These are phyloP conservation scores for Crithidia thermophila DNA, from an alignment of 208 protist species.

Conservation along the genomic window DNA sequence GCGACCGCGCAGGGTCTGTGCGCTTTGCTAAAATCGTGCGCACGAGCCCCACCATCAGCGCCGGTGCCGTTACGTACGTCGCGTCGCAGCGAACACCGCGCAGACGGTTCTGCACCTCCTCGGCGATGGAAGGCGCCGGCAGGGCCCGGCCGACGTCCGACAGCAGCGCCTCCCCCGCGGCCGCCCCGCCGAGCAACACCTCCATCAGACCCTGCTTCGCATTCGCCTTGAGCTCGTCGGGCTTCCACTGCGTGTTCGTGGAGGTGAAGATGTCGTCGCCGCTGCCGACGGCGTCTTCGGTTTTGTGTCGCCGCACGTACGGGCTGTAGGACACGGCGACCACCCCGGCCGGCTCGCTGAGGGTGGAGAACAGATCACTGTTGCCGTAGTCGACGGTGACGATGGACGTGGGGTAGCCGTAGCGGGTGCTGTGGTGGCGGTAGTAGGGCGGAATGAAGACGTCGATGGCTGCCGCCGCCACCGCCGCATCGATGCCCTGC, in stretches of 20 bases:
- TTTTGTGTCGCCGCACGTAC: slow-evolving; percentile 19
- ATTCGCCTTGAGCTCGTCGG: slow-evolving; percentile 20
- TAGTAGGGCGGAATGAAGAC: slow-evolving; percentile 33
- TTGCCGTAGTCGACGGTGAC: slow-evolving; percentile 28
- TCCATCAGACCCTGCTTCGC: slow-evolving; percentile 53
- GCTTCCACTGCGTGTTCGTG: not conserved
- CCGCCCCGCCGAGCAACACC: slow-evolving; percentile 34
- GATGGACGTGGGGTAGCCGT: not conserved
- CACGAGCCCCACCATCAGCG: slow-evolving; percentile 35
- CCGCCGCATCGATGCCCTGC: not conserved
- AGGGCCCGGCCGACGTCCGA: slow-evolving; percentile 23
- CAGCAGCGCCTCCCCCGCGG: slow-evolving; percentile 2
- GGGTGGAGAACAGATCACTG: not conserved
- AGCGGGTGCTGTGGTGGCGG: slow-evolving; percentile 12
- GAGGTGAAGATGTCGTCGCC: slow-evolving; percentile 6
- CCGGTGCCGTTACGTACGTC: slow-evolving; percentile 30
- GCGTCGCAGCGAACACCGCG: slow-evolving; percentile 39
- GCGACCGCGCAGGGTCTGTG: slow-evolving; percentile 10
- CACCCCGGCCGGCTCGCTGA: not conserved
- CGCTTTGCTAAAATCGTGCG: slow-evolving; percentile 28
- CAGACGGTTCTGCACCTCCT: slow-evolving; percentile 36
- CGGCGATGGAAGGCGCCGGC: slow-evolving; percentile 15
- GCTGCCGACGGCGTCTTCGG: slow-evolving; percentile 15
- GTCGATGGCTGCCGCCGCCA: slow-evolving; percentile 21
- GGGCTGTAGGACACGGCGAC: slow-evolving; percentile 10